Base-by-base conservation (phyloP, 169 alveolate species). In the Babesia caballi region DNA sequence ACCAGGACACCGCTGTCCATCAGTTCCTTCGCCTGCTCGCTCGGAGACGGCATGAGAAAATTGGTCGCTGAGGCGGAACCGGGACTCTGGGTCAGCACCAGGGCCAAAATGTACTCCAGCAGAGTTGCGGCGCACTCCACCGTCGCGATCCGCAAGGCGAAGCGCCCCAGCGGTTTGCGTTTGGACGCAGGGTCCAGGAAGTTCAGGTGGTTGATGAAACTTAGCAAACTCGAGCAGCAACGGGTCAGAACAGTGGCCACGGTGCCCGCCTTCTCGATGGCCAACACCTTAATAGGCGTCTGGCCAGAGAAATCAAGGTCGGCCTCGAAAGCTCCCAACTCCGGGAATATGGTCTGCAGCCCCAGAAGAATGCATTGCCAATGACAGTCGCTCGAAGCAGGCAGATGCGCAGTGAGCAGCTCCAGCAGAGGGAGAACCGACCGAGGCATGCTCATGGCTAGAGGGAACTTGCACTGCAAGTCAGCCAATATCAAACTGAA, bases 311-410 rank as follows among this genome's bases (percentile, higher is more conserved):
- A 61, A 54, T 76, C 80, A 27, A 76, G 28, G n/a, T 80, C 71
- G 27, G 70, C 47, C 30, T 80, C 88, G 44, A 69, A 80, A 3
- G 80, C 88, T 25, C 88, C 88, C 51, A 80, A 51, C 47, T 67
- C 88, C 7, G 83, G 88, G 32, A 69, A 67, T 11, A 71, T 27
- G 25, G 69, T 69, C 61, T 80, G 83, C 4, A 80, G 54, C 38
- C 77, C 52, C 36, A 80, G 44, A 2, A 80, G 60, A 17, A 77
- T 46, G 14, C 78, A 66, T 28, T 59, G 81, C 85, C 85, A 77
- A 28, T 30, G 25, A 14, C 35, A 19, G 35, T 68, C 80, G 38
- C 72, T 59, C 33, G 57, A 33, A 7, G 41, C 38, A 4, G 60
- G 40, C 33, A 80, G 27, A 23, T 70, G 53, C n/a, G 32, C 25